Evolutionary conservation across 768 basidiomycete genomes (phyloP).

Genomic region (Russula abietina): DNA sequence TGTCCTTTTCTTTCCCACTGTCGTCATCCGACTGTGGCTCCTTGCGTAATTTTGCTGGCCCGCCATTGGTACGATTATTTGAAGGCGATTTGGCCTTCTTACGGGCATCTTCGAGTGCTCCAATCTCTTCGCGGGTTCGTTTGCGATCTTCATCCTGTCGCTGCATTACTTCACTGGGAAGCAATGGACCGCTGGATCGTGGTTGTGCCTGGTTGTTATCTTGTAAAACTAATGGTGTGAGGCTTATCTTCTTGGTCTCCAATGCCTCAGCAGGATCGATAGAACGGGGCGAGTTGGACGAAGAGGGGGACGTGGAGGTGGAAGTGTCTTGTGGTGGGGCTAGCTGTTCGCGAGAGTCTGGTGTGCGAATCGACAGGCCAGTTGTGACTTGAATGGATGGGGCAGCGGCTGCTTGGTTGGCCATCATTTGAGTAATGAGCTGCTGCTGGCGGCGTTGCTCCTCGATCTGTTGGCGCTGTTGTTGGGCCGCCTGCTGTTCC

Average conservation of each 20-base stretch:
- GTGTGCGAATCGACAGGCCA: constrained; percentile 36
- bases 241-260: constrained; percentile 72
- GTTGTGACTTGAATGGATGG: constrained; percentile 15
- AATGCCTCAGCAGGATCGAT: constrained; percentile 63
- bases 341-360: constrained; percentile 47
- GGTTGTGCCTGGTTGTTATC: constrained; percentile 35
- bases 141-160: constrained; percentile 51
- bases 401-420: constrained; percentile 15
- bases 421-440: constrained; percentile 11
- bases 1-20: constrained; percentile 43
- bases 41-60: constrained; percentile 39
- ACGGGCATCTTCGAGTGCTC: constrained; percentile 40
- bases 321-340: constrained; percentile 29
- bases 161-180: constrained; percentile 38
- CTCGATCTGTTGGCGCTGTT: constrained; percentile 29
- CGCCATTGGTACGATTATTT: constrained; percentile 4
- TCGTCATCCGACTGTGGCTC: constrained; percentile 41
- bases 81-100: constrained; percentile 39
- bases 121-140: constrained; percentile 46
- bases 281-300: constrained; percentile 29
- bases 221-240: constrained; percentile 72
- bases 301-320: constrained; percentile 30
- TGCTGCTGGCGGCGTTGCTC: constrained; percentile 26
- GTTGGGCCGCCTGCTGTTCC: constrained; percentile 28
- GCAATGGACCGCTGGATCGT: constrained; percentile 29